Evolutionary conservation across 148 eudicot genomes (phyloP), one percentile per base, ranked within the genome.

Genomic region (Tetragonia tetragonoides): DNA sequence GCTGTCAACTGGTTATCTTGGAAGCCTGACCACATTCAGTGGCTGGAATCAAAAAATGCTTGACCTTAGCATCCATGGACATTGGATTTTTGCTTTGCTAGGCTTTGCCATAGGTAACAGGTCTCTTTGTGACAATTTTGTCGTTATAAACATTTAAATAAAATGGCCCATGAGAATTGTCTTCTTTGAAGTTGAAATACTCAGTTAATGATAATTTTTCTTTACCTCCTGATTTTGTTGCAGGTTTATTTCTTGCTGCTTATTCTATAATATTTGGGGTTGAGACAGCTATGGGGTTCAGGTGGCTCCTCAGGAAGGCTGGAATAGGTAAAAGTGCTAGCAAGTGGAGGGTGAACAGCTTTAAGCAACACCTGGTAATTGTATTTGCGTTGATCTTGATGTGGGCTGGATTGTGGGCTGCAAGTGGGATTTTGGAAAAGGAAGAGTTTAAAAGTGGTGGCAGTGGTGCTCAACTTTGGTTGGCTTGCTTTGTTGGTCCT

Each of bases 1-100:
- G 42, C 66, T 95, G 21, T 71, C 97, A 42, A 95, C 97, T 73
- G 99, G 99, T 78, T 95, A 91, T 83, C 80, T 95, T 21, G 99
- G 99, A 69, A 95, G 99, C 82, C 92, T 95, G 37, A 93, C 99
- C 41, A 95, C 99, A 28, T 91, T 93, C 76, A 95, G 97, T 66
- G 97, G 99, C 69, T 95, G 97, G 99, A 95, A 93, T 81, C 97
- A 93, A 78, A 87, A 86, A 83, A 91, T 95, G 97, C 91, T 95
- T 7, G 93, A 95, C 67, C 97, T 95, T 77, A 89, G 97, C 80
- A 90, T 85, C 70, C 59, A 86, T 21, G 97, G 95, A 74, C 88
- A 79, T 44, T 95, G 99, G 99, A 87, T 81, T 44, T 90, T 88
- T 77, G 80, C 90, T 15, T 74, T 88, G 53, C 87, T 91, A 11